Percentiles rank a stretch among this genome's conserved stretches.
These are phyloP conservation scores for Cyamopsis tetragonoloba DNA, from an alignment of 306 rosid species.

Conservation along the genomic window DNA sequence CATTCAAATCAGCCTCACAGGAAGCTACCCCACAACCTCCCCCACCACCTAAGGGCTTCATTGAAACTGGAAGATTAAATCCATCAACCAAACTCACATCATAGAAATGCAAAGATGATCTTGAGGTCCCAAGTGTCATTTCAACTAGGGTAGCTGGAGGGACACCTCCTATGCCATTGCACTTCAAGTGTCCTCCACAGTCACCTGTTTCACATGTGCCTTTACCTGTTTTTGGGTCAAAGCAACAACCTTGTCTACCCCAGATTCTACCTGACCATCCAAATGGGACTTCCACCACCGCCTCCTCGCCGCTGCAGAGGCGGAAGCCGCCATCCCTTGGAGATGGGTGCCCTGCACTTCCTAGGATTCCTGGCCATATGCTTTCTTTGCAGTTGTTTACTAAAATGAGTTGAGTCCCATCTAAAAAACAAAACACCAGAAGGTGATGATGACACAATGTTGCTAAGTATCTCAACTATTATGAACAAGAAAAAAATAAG, in stretches of 20 bases:
- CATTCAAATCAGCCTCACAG: slow-evolving; percentile 56
- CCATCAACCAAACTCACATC: slow-evolving; percentile 78
- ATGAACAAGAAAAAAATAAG: too few species aligned
- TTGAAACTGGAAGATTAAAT: slow-evolving; percentile 55
- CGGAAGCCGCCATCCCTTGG: slow-evolving; percentile 62
- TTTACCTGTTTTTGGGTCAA: slow-evolving; percentile 35
- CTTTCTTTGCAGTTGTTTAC: slow-evolving; percentile 70
- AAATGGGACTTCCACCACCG: slow-evolving; percentile 34
- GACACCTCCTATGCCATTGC: slow-evolving; percentile 47
- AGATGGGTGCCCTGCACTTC: slow-evolving; percentile 44
- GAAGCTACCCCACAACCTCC: slow-evolving; percentile 45
- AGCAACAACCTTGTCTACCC: slow-evolving; percentile 74
- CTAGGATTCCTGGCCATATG: slow-evolving; percentile 74
- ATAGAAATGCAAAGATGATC: slow-evolving; percentile 55
- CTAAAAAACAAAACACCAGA: slow-evolving; percentile 13
- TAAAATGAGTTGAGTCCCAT: slow-evolving; percentile 50
- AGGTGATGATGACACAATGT: neutral
- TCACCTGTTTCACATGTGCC: slow-evolving; percentile 66
- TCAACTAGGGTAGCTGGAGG: slow-evolving; percentile 69
- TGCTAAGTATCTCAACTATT: neutral
- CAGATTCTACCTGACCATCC: slow-evolving; percentile 77
- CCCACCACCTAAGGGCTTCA: slow-evolving; percentile 44
- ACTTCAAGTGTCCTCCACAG: slow-evolving; percentile 43
- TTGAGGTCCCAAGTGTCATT: slow-evolving; percentile 60
- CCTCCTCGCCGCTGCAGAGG: slow-evolving; percentile 51